Conservation (phyloP, 106 monocot genomes). For the Vanilla planifolia region DNA sequence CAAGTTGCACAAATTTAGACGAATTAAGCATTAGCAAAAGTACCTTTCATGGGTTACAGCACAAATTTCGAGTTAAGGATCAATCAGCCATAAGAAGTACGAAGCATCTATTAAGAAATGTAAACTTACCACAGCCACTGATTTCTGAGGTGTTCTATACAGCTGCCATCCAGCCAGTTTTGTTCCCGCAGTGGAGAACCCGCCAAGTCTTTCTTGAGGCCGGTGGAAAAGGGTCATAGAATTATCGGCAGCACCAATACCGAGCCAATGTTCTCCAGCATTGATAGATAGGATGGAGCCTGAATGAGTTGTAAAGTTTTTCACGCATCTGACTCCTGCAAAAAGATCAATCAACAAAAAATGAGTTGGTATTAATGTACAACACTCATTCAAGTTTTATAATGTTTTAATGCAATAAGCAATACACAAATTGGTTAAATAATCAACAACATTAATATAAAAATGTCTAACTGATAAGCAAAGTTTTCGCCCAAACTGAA, state of each 20-base stretch:
- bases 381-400: no score
- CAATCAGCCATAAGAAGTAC: no score
- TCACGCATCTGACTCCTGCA: conserved; percentile 85
- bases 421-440: no score
- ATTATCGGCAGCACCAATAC: conserved; percentile 97
- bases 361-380: no score
- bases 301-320: conserved; percentile 74
- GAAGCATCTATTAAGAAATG: neutral
- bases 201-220: conserved; percentile 90
- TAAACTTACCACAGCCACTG: conserved; percentile 75
- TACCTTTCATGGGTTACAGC: no score
- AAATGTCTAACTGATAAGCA: no score
- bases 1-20: no score
- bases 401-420: no score
- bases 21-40: no score
- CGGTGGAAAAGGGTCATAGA: conserved; percentile 97
- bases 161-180: conserved; percentile 96
- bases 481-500: no score
- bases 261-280: conserved; percentile 95
- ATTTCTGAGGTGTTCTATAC: conserved; percentile 92
- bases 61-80: no score
- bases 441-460: no score
- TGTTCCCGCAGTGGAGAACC: conserved; percentile 73
- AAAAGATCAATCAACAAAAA: neutral
- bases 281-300: conserved; percentile 81